A percentile compares a stretch with the other conserved stretches of the same genome.
These are phyloP conservation scores for Raphanus sativus DNA, from an alignment of 345 rosid genomes.

Conservation along the genomic window DNA sequence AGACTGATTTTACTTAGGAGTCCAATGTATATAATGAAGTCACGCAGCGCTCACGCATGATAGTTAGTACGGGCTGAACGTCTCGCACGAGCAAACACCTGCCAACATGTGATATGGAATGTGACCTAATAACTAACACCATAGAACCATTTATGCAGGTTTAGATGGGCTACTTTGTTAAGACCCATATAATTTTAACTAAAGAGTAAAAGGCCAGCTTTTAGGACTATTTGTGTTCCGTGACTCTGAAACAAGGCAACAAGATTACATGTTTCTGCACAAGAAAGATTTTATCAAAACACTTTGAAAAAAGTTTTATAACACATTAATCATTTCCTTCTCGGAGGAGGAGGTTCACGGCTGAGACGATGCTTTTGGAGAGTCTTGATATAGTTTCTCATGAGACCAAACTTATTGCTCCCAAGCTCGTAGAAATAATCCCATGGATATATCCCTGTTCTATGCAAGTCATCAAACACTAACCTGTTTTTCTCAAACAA, in stretches of 20 bases:
- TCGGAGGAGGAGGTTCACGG: constrained; percentile 64
- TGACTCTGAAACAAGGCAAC: background rate
- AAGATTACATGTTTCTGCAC: constrained; percentile 9
- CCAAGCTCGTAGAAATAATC: constrained; percentile 83
- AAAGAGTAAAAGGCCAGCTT: background rate
- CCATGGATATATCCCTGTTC: constrained; percentile 94
- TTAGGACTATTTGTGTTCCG: background rate
- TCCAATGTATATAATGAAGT: background rate
- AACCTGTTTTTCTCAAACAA: constrained; percentile 49
- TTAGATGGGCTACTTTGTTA: background rate
- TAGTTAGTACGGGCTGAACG: background rate
- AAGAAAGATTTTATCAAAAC: background rate
- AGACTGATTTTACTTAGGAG: background rate
- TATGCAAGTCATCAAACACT: constrained; percentile 89
- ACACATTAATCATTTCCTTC: constrained; percentile 40
- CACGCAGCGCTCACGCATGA: background rate
- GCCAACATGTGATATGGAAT: background rate
- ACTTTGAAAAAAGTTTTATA: background rate
- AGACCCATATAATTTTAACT: background rate
- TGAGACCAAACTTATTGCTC: constrained; percentile 70
- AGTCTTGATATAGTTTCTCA: constrained; percentile 74
- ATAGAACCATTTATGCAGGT: background rate
- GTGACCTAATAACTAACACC: background rate
- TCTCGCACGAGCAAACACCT: background rate
- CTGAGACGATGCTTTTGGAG: constrained; percentile 81